phyloP scores from a whole-genome alignment of 2,329 filamentous ascomycete genomes.

The Aspergillus flavus region DNA sequence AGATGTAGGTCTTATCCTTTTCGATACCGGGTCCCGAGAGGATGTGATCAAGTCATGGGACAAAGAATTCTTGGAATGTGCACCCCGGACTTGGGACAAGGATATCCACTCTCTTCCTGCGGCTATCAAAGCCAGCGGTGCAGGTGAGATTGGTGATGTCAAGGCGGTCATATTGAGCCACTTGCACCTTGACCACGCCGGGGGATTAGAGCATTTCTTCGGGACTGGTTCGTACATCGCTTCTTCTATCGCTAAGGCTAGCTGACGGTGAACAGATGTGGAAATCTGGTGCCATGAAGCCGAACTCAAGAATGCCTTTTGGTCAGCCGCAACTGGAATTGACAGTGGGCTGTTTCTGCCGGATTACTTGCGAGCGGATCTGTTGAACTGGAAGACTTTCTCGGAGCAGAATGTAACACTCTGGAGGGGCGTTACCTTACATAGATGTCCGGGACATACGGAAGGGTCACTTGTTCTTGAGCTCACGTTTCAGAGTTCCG shows the following conservation, averaged over 20 bases:
- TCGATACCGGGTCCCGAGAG: not conserved
- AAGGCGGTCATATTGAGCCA: constrained; percentile 4
- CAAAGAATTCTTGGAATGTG: not conserved
- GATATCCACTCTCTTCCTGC: not conserved
- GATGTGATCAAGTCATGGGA: constrained; percentile 1
- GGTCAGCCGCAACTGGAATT: not conserved
- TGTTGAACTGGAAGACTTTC: constrained; percentile 4
- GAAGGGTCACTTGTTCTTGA: not conserved
- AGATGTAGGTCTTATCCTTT: not conserved
- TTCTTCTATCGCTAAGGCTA: not conserved
- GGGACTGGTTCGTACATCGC: not conserved
- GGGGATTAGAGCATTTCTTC: constrained; percentile 4
- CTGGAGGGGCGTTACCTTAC: not conserved
- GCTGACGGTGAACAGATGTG: not conserved
- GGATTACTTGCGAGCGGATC: not conserved
- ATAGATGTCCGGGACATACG: not conserved
- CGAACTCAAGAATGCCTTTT: constrained; percentile 1
- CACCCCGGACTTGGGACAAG: not conserved
- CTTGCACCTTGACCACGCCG: constrained; percentile 3
- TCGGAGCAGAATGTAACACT: not conserved
- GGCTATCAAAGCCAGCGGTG: not conserved
- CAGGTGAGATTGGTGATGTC: not conserved
- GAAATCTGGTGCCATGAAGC: not conserved
- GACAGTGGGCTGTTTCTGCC: not conserved
- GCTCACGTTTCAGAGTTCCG: not conserved